phyloP scores from a whole-genome alignment of 2,329 filamentous ascomycete species.

The Curvularia verruculosa region DNA sequence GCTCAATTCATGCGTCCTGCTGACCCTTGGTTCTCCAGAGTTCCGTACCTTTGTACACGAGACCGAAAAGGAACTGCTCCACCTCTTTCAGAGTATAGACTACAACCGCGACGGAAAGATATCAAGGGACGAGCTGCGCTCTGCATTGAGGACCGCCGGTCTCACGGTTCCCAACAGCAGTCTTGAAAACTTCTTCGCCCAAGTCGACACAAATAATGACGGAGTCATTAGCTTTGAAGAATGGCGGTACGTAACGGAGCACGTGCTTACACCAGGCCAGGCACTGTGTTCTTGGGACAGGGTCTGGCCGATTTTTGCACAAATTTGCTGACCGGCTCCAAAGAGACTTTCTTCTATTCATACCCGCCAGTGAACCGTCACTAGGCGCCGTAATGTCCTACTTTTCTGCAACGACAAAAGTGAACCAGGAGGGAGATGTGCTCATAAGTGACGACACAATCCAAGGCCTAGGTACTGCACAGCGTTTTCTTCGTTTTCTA shows the following conservation, averaged over 20 bases:
- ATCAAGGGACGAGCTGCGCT: conserved; percentile 81
- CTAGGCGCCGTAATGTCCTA: conserved; percentile 86
- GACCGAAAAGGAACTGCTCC: conserved; percentile 81
- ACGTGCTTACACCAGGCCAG: background rate
- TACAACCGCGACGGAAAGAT: conserved; percentile 82
- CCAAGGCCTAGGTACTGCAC: conserved; percentile 88
- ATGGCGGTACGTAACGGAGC: conserved; percentile 76
- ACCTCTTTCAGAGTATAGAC: conserved; percentile 87
- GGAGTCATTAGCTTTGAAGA: conserved; percentile 88
- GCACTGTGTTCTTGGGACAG: background rate
- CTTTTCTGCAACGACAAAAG: conserved; percentile 85
- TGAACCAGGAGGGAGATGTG: conserved; percentile 94
- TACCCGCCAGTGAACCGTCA: conserved; percentile 71
- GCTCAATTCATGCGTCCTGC: conserved; percentile 8
- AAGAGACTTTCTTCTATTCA: conserved; percentile 89
- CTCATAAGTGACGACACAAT: conserved; percentile 88
- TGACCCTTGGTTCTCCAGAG: conserved; percentile 61
- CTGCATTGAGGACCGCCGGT: conserved; percentile 78
- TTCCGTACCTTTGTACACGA: conserved; percentile 87
- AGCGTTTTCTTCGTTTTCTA: conserved; percentile 71
- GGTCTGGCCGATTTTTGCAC: too few relatives aligned
- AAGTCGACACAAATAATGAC: conserved; percentile 89
- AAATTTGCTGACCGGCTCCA: conserved; percentile 22
- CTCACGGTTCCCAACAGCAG: conserved; percentile 78
- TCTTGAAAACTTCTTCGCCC: conserved; percentile 82